Evolutionary conservation across 345 rosid species (phyloP).

Genomic region (Linum lewisii): DNA sequence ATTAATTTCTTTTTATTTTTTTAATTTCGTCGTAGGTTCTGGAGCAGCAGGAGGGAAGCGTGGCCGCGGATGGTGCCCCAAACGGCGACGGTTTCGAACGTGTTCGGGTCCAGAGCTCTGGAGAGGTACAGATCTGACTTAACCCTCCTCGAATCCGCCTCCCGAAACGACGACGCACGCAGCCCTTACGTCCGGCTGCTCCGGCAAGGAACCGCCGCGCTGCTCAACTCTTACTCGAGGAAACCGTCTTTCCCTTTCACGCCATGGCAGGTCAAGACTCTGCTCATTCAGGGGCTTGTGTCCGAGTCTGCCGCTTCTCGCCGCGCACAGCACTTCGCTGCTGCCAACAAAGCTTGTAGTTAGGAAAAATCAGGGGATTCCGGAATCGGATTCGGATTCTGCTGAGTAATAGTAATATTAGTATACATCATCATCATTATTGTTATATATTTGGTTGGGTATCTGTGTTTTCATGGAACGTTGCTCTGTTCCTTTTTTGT

Average conservation of each 20-base stretch:
- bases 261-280: conserved; percentile 82
- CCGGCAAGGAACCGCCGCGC: conserved; percentile 69
- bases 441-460: too few relatives aligned
- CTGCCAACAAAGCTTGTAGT: conserved; percentile 64
- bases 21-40: conserved; percentile 37
- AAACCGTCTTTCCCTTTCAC: conserved; percentile 33
- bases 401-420: too few relatives aligned
- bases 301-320: conserved; percentile 53
- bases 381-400: too few relatives aligned
- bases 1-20: background rate
- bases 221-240: conserved; percentile 73
- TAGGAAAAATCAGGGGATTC: conserved; percentile 1
- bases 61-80: conserved; percentile 93
- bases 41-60: conserved; percentile 70
- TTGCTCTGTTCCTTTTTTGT: too few relatives aligned
- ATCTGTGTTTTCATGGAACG: too few relatives aligned
- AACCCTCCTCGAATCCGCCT: conserved; percentile 59
- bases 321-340: conserved; percentile 39
- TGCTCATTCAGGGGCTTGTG: conserved; percentile 53
- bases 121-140: conserved; percentile 72
- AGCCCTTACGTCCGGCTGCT: conserved; percentile 44
- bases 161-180: conserved; percentile 34
- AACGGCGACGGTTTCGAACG: conserved; percentile 59
- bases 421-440: too few relatives aligned
- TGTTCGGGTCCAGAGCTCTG: conserved; percentile 53